Base-by-base conservation (phyloP, 805 yeast species). In the Jamesozyma spencerorum region DNA sequence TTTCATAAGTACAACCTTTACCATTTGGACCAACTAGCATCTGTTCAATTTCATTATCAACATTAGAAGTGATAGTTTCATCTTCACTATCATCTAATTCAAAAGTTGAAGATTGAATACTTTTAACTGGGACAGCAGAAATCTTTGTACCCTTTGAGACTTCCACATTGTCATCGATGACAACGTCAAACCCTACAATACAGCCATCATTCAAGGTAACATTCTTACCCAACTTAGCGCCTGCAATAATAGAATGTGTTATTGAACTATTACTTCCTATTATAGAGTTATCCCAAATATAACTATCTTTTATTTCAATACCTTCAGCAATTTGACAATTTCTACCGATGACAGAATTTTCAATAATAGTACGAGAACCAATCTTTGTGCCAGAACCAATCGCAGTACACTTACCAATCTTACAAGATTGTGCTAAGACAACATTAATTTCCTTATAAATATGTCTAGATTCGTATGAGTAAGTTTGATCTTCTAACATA, bases 381-480 rank as follows among this genome's bases (percentile, higher is more conserved):
- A 92, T 80, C 31, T 66, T 68, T 0, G 95, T 72, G 38, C 76
- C 72, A 1, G 81, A 67, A 3, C 97, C 98, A 47, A 92, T 81
- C 3, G 86, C 84, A 1, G 94, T 84, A 48, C 85, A 71, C 40
- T 79, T 75, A 15, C 83, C 85, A 44, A 92, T 77, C 48, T 77
- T 77, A 65, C 97, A 87, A n/a, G 92, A 81, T 57, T 90, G 96
- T 0, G 97, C 95, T 48, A 90, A 70, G 7, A 86, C 78, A n/a
- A 90, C 90, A 49, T 80, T 82, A 30, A 77, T 75, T 57, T 88
- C 97, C 62, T 87, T 87, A 62, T 92, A 92, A 39, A 90, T 75
- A 60, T 92, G 94, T 40, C 85, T 82, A 38, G 81, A 73, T 53
- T 82, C 94, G 61, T 86, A 86, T 2, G 79, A 65, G 58, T 85